Base-by-base conservation (phyloP, 1,284 basidiomycete genomes). In the Microbotryomycetes sp. region DNA sequence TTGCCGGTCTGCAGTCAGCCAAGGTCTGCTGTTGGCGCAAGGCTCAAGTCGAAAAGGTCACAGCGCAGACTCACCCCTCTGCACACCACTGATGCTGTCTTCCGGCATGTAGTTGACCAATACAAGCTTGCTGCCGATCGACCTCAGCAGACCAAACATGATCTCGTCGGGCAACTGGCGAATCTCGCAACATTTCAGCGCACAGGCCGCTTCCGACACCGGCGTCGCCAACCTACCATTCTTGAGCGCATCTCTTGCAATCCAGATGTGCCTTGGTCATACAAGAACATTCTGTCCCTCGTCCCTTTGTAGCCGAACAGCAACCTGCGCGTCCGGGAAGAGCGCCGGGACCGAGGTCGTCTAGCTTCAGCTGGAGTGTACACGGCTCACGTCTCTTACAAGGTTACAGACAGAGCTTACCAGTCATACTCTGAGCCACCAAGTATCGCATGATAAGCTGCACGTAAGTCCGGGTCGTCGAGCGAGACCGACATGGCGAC, bases 41-140 rank as follows among this genome's bases (percentile, higher is more conserved):
- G n/a, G 4, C 6, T 9, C 2, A 3, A 12, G 6, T 57, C 30
- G 50, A 47, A 30, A 6, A 15, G 28, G 14, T 2, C 22, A 5
- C 16, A 4, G 4, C 32, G 31, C 5, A 22, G n/a, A 25, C 56
- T n/a, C 7, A 65, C 66, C 66, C 31, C 66, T 56, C 36, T 57
- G 54, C 23, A 67, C 63, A 2, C 66, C 66, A 1, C 46, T 28
- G 5, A 56, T 53, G 3, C 56, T 31, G 6, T 25, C 46, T 14
- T 59, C 26, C 0, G 66, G 63, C 12, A 65, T 42, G 14, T 54
- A 42, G 15, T 31, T 55, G 47, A 47, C 62, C 15, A 60, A 32
- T 2, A 65, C 15, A 0, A 63, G 3, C 25, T 49, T 30, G 0
- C 36, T 58, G 6, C 63, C 58, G 2, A 52, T 23, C 12, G n/a